Percentiles rank a stretch among this genome's conserved stretches.
phyloP scores from a whole-genome alignment of 2,329 filamentous ascomycete species.

The Trichoderma koningiopsis region DNA sequence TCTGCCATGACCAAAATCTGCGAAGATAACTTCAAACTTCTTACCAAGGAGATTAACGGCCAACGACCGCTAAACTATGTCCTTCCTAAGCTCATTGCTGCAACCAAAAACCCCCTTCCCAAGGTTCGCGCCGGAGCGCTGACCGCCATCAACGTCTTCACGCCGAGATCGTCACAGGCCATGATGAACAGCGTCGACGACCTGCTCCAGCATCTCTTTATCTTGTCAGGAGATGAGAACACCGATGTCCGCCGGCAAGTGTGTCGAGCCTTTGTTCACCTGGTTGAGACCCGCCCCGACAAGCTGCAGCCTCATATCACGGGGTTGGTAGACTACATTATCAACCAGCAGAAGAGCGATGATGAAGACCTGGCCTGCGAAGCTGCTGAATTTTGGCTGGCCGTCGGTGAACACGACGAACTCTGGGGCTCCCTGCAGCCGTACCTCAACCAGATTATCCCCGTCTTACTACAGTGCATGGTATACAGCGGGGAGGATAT shows the following conservation, averaged over 20 bases:
- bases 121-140: slow-evolving; percentile 81
- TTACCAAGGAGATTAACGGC: slow-evolving; percentile 86
- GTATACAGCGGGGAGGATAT: slow-evolving; percentile 95
- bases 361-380: slow-evolving; percentile 91
- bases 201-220: slow-evolving; percentile 80
- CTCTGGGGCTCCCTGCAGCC: slow-evolving; percentile 76
- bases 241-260: slow-evolving; percentile 88
- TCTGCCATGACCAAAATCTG: slow-evolving; percentile 91
- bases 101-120: slow-evolving; percentile 73
- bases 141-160: slow-evolving; percentile 87
- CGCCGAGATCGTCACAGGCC: slow-evolving; percentile 79
- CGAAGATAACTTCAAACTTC: slow-evolving; percentile 86
- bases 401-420: slow-evolving; percentile 82
- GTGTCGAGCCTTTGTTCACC: slow-evolving; percentile 87
- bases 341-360: slow-evolving; percentile 82
- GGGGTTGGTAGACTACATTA: slow-evolving; percentile 89
- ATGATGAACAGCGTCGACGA: slow-evolving; percentile 79
- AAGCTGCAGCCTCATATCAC: slow-evolving; percentile 86
- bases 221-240: slow-evolving; percentile 73
- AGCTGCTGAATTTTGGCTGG: slow-evolving; percentile 96
- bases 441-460: slow-evolving; percentile 81
- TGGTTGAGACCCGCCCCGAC: slow-evolving; percentile 87
- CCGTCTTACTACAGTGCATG: slow-evolving; percentile 91
- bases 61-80: slow-evolving; percentile 86
- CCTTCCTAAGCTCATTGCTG: slow-evolving; percentile 86